Evolutionary conservation across 2,329 filamentous ascomycete genomes (phyloP), one percentile per base, ranked within the genome.

Genomic region (Fusarium avenaceum): DNA sequence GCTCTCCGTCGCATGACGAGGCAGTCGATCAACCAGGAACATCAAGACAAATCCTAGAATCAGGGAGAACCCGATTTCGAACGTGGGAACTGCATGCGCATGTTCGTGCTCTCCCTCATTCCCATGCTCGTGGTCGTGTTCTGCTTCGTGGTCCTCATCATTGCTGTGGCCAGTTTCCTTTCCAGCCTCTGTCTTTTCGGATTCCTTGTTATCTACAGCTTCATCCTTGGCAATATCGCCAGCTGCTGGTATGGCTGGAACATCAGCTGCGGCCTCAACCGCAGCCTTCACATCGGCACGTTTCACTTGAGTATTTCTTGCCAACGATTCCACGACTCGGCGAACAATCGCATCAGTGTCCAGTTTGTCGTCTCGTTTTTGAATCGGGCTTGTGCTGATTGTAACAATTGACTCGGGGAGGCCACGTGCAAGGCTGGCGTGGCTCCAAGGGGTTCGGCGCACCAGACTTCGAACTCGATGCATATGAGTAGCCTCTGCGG

Each of bases 31-130:
- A 75, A 99, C 91, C 22, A 99, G 86, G 76, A 97, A 98, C 96
- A 99, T 99, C 69, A 97, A 86, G 58, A 97, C 89, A 79, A 98
- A 99, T 14, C 96, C 96, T 17, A 92, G 82, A 56, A 97, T 89
- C 51, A 99, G 83, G 3, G 94, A 93, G 54, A 98, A 85, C 7
- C 96, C 96, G 60, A 99, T 92, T 80, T 92, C 96, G 69, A 90
- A 89, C 0, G 87, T 84, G 78, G 94, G 87, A 83, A 88, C 79
- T 44, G 62, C 44, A 45, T 77, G 73, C 11, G 59, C 67, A 10
- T 76, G 70, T 22, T 80, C 75, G 39, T 84, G 78, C 49, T 79
- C 73, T 51, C 83, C 75, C 13, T 71, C 73, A 47, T 82, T 75
- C 11, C 70, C 45, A 33, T 77, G 72, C 3, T 63, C 65, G 14